Evolutionary conservation across 257 asterid species (phyloP).

Genomic region (Ilex asprella): DNA sequence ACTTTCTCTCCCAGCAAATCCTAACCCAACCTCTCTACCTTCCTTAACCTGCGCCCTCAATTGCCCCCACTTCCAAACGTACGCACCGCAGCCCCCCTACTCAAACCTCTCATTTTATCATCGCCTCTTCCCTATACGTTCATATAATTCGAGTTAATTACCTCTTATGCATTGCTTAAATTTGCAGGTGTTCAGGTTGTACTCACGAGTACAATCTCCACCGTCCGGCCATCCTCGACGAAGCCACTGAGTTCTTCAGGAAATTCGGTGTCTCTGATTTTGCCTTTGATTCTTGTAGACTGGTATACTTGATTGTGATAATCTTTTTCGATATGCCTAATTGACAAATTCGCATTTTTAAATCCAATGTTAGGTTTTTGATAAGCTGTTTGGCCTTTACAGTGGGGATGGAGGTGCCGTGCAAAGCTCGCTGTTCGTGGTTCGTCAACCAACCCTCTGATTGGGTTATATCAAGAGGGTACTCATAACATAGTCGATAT

Average conservation of each 20-base stretch:
- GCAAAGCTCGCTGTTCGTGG: slow-evolving; percentile 95
- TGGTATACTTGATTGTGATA: slow-evolving; percentile 34
- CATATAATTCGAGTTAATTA: too few species aligned
- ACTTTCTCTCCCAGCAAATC: slow-evolving; percentile 14
- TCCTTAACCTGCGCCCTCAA: slow-evolving; percentile 59
- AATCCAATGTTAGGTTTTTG: slow-evolving; percentile 7
- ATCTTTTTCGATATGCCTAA: background rate
- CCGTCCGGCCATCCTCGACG: slow-evolving; percentile 58
- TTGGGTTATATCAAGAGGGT: slow-evolving; percentile 87
- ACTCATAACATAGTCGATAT: slow-evolving; percentile 80
- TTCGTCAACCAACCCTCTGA: slow-evolving; percentile 51
- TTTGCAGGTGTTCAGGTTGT: slow-evolving; percentile 92
- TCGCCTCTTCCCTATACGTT: background rate
- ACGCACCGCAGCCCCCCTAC: slow-evolving; percentile 4
- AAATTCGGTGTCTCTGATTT: slow-evolving; percentile 53
- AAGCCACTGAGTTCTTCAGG: slow-evolving; percentile 55
- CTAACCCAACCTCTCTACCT: slow-evolving; percentile 21
- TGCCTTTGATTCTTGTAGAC: slow-evolving; percentile 75
- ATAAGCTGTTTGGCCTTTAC: slow-evolving; percentile 1
- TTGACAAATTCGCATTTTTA: slow-evolving; percentile 4
- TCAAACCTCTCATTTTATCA: background rate
- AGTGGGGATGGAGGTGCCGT: slow-evolving; percentile 99
- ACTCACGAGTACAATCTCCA: slow-evolving; percentile 75
- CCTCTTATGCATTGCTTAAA: background rate
- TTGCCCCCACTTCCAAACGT: slow-evolving; percentile 75